Conservation (phyloP, 2,329 filamentous ascomycete genomes). For the Neonectria magnoliae region DNA sequence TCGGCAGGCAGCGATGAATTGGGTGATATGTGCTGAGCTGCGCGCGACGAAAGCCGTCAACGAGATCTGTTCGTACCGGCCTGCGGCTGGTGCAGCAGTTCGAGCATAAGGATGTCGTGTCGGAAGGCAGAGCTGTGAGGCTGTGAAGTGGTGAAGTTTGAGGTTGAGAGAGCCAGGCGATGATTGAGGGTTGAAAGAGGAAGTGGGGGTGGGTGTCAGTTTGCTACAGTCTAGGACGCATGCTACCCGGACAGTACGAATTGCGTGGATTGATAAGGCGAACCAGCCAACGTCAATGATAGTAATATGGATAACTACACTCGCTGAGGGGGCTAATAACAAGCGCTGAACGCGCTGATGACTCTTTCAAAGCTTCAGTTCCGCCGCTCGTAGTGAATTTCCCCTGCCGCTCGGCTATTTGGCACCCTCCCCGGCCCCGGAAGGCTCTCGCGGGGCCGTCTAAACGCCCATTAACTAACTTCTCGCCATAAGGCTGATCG, state of each 20-base stretch:
- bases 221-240: background rate
- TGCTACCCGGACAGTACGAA: background rate
- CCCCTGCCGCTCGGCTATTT: background rate
- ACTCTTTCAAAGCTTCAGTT: background rate
- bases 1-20: conserved; percentile 12
- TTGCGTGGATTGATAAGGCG: conserved; percentile 10
- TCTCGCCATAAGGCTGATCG: background rate
- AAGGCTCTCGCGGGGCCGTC: background rate
- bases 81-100: conserved; percentile 16
- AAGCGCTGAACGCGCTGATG: background rate
- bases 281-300: background rate
- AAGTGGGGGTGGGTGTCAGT: conserved; percentile 13
- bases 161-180: background rate
- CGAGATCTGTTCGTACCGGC: conserved; percentile 2
- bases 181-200: conserved; percentile 9
- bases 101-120: background rate
- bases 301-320: background rate
- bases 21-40: conserved; percentile 10
- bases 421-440: background rate
- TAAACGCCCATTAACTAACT: background rate
- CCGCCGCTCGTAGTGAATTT: background rate
- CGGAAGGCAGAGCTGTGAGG: background rate
- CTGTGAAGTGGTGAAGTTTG: background rate
- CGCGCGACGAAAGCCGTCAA: conserved; percentile 18
- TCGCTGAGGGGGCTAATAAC: background rate